Conservation (phyloP, 331 rosid species). For the Cydonia oblonga region DNA sequence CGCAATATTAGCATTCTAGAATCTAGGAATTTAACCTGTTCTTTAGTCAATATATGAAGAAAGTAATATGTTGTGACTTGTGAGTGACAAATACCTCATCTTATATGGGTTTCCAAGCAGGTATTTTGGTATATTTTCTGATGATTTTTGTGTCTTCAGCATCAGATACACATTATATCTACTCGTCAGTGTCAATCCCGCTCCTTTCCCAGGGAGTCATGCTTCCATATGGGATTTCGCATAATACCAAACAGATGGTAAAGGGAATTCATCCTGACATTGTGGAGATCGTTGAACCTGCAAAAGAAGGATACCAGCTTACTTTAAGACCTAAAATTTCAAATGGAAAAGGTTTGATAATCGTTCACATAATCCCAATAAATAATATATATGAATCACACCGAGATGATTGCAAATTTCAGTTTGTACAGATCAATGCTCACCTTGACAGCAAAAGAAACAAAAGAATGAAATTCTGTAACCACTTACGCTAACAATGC, state of each 20-base stretch:
- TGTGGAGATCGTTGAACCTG: slow-evolving; percentile 48
- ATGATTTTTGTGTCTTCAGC: slow-evolving; percentile 27
- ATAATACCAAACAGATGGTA: slow-evolving; percentile 38
- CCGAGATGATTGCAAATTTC: background rate
- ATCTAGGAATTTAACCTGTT: too few species aligned
- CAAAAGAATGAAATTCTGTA: background rate
- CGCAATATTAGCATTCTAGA: too few species aligned
- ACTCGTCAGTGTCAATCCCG: slow-evolving; percentile 62
- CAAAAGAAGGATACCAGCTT: slow-evolving; percentile 62
- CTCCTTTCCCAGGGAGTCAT: slow-evolving; percentile 44
- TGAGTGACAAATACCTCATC: background rate
- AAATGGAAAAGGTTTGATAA: slow-evolving; percentile 39
- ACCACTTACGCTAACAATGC: background rate
- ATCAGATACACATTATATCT: slow-evolving; percentile 32
- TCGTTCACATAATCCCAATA: slow-evolving; percentile 4
- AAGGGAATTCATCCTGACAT: slow-evolving; percentile 39
- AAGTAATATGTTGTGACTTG: background rate
- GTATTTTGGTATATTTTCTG: background rate
- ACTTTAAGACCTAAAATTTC: slow-evolving; percentile 52
- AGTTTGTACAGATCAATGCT: background rate
- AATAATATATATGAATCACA: too few species aligned
- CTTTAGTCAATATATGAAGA: background rate
- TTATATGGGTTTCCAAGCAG: background rate
- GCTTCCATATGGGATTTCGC: slow-evolving; percentile 32
- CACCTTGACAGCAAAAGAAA: background rate